Conservation (phyloP, 2,329 filamentous ascomycete species). For the Bipolaris zeicola region DNA sequence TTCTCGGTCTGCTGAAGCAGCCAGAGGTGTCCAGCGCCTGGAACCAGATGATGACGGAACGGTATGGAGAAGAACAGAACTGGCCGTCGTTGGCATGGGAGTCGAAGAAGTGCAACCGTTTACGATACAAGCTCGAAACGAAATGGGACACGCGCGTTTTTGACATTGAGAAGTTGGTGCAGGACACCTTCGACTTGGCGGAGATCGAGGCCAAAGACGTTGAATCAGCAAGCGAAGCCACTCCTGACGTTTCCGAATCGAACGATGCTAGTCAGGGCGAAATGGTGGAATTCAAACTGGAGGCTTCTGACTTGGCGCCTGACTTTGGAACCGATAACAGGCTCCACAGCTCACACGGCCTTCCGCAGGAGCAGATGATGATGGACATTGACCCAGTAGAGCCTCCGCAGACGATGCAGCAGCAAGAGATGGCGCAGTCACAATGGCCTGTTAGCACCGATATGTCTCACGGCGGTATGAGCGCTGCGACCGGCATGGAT, state of each 20-base stretch:
- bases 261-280: slow-evolving; percentile 38
- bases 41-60: slow-evolving; percentile 60
- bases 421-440: slow-evolving; percentile 34
- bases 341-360: slow-evolving; percentile 39
- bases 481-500: slow-evolving; percentile 35
- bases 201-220: slow-evolving; percentile 41
- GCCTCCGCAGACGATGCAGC: slow-evolving; percentile 38
- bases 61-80: slow-evolving; percentile 61
- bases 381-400: slow-evolving; percentile 47
- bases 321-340: slow-evolving; percentile 32
- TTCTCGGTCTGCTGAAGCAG: slow-evolving; percentile 71
- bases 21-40: slow-evolving; percentile 66
- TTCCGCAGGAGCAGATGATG: slow-evolving; percentile 39
- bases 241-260: slow-evolving; percentile 32
- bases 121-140: slow-evolving; percentile 69
- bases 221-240: slow-evolving; percentile 31
- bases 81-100: slow-evolving; percentile 61
- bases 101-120: slow-evolving; percentile 66
- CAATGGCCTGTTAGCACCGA: slow-evolving; percentile 45
- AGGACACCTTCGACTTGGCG: slow-evolving; percentile 63
- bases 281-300: slow-evolving; percentile 44
- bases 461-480: slow-evolving; percentile 38
- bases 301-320: slow-evolving; percentile 38
- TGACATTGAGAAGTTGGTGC: slow-evolving; percentile 63
- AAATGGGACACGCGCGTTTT: slow-evolving; percentile 61